phyloP scores from a whole-genome alignment of 371 early-diverging fungal genomes.

The Mortierella sp. region DNA sequence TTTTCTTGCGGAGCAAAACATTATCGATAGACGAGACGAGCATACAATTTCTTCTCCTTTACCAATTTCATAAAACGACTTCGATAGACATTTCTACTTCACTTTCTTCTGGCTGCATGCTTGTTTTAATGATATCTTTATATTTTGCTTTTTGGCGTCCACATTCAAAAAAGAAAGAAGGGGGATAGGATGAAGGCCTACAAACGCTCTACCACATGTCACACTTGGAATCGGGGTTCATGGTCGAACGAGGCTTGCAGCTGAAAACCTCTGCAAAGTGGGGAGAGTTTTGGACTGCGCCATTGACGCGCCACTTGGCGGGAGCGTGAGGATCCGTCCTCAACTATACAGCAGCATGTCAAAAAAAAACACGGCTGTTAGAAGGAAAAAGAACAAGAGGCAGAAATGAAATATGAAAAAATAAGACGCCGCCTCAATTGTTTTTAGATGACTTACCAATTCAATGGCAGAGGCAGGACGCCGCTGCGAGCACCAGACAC shows the following conservation, averaged over 20 bases:
- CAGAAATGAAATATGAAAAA: background rate
- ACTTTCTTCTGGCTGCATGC: background rate
- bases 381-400: background rate
- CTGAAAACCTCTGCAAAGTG: conserved; percentile 77
- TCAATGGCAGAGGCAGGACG: conserved; percentile 62
- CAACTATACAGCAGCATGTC: conserved; percentile 36
- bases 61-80: background rate
- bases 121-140: background rate
- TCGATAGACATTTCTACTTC: background rate
- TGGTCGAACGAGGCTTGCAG: conserved; percentile 66
- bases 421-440: too few species aligned
- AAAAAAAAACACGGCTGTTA: too few species aligned
- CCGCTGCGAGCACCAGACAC: conserved; percentile 68
- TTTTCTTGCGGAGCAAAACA: background rate
- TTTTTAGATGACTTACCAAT: conserved; percentile 47
- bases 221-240: conserved; percentile 74
- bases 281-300: conserved; percentile 72
- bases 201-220: conserved; percentile 61
- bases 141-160: background rate
- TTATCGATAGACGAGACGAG: conserved; percentile 1
- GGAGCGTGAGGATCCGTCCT: conserved; percentile 70
- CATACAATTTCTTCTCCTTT: background rate
- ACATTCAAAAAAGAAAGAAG: background rate
- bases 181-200: background rate
- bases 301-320: conserved; percentile 74